A percentile compares a stretch with the other conserved stretches of the same genome.
phyloP scores from a whole-genome alignment of 1,284 basidiomycete genomes.

The Ganoderma multipileum region DNA sequence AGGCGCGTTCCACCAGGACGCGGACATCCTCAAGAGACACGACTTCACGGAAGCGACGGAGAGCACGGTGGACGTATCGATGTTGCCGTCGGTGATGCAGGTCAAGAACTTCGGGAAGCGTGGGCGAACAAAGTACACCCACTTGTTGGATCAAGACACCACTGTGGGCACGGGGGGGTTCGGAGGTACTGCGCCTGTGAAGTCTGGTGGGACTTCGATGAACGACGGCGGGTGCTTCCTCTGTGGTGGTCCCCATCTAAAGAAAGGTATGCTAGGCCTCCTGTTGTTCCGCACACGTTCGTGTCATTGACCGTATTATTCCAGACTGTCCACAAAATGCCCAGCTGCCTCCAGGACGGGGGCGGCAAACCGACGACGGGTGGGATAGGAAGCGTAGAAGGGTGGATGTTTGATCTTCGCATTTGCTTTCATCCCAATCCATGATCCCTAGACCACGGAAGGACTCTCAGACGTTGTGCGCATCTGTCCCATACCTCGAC shows the following conservation, averaged over 20 bases:
- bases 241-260: constrained; percentile 91
- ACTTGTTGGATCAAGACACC: constrained; percentile 95
- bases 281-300: not conserved
- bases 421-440: not conserved
- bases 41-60: constrained; percentile 92
- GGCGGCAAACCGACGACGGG: constrained; percentile 44
- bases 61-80: constrained; percentile 84
- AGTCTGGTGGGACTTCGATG: constrained; percentile 60
- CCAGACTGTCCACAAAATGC: constrained; percentile 79
- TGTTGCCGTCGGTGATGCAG: constrained; percentile 96
- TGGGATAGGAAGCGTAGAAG: constrained; percentile 45
- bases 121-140: constrained; percentile 93
- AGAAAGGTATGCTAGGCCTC: constrained; percentile 65
- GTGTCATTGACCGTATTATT: constrained; percentile 1
- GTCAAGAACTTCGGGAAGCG: constrained; percentile 96
- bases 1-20: constrained; percentile 98
- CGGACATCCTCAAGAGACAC: constrained; percentile 84
- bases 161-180: constrained; percentile 68
- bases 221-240: constrained; percentile 83
- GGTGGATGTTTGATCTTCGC: constrained; percentile 26
- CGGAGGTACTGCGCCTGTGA: constrained; percentile 66
- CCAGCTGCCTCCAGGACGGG: constrained; percentile 52
- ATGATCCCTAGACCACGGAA: not conserved
- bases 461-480: not conserved
- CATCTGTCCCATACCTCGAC: not conserved